Evolutionary conservation across 169 alveolate genomes (phyloP), one percentile per base, ranked within the genome.

Genomic region (Cystoisospora suis): DNA sequence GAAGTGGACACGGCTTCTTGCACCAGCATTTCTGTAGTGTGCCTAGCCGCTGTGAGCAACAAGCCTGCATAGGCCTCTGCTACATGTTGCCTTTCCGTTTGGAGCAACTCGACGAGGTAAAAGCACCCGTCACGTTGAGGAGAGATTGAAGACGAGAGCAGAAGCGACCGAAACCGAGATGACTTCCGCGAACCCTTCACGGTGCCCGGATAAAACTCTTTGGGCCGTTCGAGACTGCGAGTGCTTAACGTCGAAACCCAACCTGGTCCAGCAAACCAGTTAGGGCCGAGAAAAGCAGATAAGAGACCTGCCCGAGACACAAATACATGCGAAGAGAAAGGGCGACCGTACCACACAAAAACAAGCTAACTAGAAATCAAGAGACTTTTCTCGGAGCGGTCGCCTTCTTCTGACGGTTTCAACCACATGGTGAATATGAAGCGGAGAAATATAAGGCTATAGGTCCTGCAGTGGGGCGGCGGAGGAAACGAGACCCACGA

Each of bases 31-130:
- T 65, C 77, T 65, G 77, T 65, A 44, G 77, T 27, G 77, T 65
- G 77, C 42, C 77, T 12, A 9, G 77, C 77, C 3, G 77, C 42
- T 27, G 77, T 65, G 58, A 86, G 61, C 65, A 86, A 75, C 45
- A 86, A 72, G 12, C 47, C 59, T 17, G 90, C 90, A 32, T 46
- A 34, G 36, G 90, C 90, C 72, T 86, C 90, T 9, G 85, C 90
- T 29, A 47, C 90, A 36, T 38, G 65, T 23, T 65, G 81, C 59
- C 77, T 42, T 36, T 86, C 90, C 5, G 83, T 65, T 32, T 86
- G 85, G 23, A 86, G 72, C 20, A 86, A 27, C 27, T 86, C 90
- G 46, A 36, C 20, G 9, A 86, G 83, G 49, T 59, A 86, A 44
- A 86, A n/a, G 69, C 85, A 83, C 23, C 53, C 44, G 36, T 44